Evolutionary conservation across 2,329 filamentous ascomycete genomes (phyloP), one percentile per base, ranked within the genome.

Genomic region (Trichoderma sp.): DNA sequence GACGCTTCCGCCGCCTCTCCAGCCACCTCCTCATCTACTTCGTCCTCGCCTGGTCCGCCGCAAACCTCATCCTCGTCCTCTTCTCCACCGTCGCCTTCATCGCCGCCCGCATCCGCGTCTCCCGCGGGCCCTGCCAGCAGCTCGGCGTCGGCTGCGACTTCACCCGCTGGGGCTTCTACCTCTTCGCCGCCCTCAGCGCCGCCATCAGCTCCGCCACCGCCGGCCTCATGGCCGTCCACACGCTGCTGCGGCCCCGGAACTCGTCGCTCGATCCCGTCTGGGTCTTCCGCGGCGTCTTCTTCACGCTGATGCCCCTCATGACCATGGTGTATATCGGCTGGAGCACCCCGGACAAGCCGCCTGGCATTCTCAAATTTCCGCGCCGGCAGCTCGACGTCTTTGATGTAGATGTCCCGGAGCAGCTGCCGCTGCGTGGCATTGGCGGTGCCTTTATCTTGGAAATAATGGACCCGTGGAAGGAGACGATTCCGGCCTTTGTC

Each of bases 241-340:
- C 70, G 37, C n/a, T 71, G 4, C 24, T 51, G 10, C 71, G 68
- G 14, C 39, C 70, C 21, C 59, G 28, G 26, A 68, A 32, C 18
- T 39, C 39, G 39, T 59, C n/a, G 11, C 37, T 64, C 21, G 68
- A 70, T 16, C 66, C 73, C 10, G 51, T 70, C 5, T 77, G 75
- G 58, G 60, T 77, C 68, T 74, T 76, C 26, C 73, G 71, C 3
- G 70, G 74, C 54, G 34, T 74, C n/a, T 64, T 71, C 26, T 69
- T 74, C 43, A 73, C 75, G 7, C 49, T 77, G 7, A 30, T 75
- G n/a, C 14, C 74, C 5, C 66, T 72, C 43, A 39, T 69, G 1
- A 68, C 74, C 8, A 32, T 73, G 26, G 21, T 73, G 2, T 52
- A 65, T 21, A 13, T 73, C 4, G 71, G 70, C 55, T 75, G 71